phyloP scores from a whole-genome alignment of 306 rosid genomes.

The Corylus americana region DNA sequence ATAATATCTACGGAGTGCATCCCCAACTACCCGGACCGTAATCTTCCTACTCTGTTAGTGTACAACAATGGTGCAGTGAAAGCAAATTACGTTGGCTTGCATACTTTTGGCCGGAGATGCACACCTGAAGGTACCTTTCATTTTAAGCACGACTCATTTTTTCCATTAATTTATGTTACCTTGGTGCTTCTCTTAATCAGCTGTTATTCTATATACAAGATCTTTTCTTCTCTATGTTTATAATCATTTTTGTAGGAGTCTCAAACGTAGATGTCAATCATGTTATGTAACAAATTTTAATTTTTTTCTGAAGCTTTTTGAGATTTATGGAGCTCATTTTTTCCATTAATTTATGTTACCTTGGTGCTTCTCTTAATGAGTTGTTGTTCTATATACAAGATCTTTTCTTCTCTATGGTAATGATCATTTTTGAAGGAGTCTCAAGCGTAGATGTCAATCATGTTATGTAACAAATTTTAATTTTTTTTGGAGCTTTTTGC shows the following conservation, averaged over 20 bases:
- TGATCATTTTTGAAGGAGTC: background rate
- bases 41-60: constrained; percentile 84
- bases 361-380: background rate
- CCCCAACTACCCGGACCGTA: constrained; percentile 85
- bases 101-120: constrained; percentile 78
- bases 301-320: background rate
- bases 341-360: constrained; percentile 13
- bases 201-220: background rate
- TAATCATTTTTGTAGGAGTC: background rate
- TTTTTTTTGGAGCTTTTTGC: background rate
- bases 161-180: constrained; percentile 13
- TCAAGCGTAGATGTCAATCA: background rate
- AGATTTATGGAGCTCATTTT: background rate
- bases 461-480: background rate
- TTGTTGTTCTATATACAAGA: background rate
- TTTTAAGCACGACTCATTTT: constrained; percentile 1
- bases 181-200: background rate
- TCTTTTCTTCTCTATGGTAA: background rate
- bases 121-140: constrained; percentile 81
- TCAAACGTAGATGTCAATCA: background rate
- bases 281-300: background rate
- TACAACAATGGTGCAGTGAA: constrained; percentile 92
- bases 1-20: constrained; percentile 96
- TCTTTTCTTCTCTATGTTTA: background rate
- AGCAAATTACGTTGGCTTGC: constrained; percentile 85